Conservation (phyloP, 2,329 filamentous ascomycete species). For the Parasarocladium wereldwijsianum region DNA sequence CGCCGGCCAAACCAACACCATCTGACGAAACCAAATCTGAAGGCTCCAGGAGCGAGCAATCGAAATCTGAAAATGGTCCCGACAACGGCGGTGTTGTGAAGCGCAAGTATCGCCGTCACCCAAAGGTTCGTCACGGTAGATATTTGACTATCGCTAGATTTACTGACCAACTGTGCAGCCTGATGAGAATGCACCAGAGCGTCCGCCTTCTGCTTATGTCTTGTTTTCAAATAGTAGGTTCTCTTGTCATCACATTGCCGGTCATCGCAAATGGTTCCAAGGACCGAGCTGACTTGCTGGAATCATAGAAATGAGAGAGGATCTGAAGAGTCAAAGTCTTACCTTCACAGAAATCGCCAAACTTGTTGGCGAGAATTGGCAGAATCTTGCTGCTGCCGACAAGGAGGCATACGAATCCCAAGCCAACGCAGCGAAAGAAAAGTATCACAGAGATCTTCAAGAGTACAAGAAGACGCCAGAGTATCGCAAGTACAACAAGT, state of each 20-base stretch:
- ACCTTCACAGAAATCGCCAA: slow-evolving; percentile 78
- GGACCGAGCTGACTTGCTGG: neutral
- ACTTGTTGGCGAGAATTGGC: slow-evolving; percentile 70
- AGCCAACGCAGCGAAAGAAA: slow-evolving; percentile 60
- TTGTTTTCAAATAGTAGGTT: slow-evolving; percentile 70
- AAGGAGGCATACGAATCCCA: slow-evolving; percentile 61
- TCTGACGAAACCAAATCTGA: slow-evolving; percentile 43
- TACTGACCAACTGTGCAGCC: slow-evolving; percentile 27
- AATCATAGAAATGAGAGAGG: slow-evolving; percentile 54
- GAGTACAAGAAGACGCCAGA: slow-evolving; percentile 66
- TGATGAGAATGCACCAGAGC: slow-evolving; percentile 66
- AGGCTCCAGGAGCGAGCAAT: slow-evolving; percentile 31
- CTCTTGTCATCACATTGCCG: neutral
- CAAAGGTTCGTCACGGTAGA: slow-evolving; percentile 40
- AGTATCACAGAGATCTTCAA: slow-evolving; percentile 55
- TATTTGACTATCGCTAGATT: neutral
- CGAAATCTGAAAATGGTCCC: slow-evolving; percentile 30
- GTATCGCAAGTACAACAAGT: slow-evolving; percentile 54
- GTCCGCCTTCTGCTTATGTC: slow-evolving; percentile 71
- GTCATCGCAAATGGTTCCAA: neutral
- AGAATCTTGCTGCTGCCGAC: slow-evolving; percentile 49
- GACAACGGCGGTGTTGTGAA: slow-evolving; percentile 36
- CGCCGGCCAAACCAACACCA: slow-evolving; percentile 29
- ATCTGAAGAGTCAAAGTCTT: slow-evolving; percentile 59
- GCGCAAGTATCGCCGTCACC: slow-evolving; percentile 64